A percentile compares a stretch with the other conserved stretches of the same genome.
Evolutionary conservation across 495 filamentous ascomycete genomes (phyloP).

Genomic region (Aspergillus biplanus): DNA sequence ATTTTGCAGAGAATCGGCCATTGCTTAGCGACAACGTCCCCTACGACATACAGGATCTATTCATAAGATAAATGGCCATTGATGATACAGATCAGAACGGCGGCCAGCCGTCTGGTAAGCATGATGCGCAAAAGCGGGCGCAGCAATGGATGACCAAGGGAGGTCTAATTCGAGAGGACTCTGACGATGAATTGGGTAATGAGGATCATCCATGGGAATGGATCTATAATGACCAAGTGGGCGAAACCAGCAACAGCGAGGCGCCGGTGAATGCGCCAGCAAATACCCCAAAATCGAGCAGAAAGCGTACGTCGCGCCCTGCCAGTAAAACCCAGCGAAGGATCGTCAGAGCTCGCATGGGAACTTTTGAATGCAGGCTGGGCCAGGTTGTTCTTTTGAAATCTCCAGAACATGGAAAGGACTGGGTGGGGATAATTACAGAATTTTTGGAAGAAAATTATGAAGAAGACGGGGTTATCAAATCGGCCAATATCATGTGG

Average conservation of each 20-base stretch:
- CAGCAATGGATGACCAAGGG: conserved; percentile 66
- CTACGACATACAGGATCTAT: neutral
- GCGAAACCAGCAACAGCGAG: conserved; percentile 27
- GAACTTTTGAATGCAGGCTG: conserved; percentile 76
- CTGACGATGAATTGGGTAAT: conserved; percentile 85
- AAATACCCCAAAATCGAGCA: conserved; percentile 41
- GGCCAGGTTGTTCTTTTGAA: conserved; percentile 88
- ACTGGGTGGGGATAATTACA: conserved; percentile 88
- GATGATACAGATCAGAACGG: conserved; percentile 26
- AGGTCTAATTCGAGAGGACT: conserved; percentile 78
- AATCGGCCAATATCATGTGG: conserved; percentile 83
- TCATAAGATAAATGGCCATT: conserved; percentile 24
- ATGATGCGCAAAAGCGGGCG: conserved; percentile 48
- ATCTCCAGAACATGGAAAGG: conserved; percentile 77
- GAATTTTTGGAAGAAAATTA: conserved; percentile 72
- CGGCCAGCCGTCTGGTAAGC: conserved; percentile 20
- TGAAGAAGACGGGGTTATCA: conserved; percentile 53
- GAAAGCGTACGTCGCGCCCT: conserved; percentile 37
- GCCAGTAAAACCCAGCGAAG: conserved; percentile 36
- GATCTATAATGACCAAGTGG: conserved; percentile 65
- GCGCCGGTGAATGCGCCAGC: conserved; percentile 28
- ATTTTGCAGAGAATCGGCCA: neutral
- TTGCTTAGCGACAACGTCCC: neutral
- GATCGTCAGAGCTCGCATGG: conserved; percentile 84
- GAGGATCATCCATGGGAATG: conserved; percentile 93